Evolutionary conservation across 371 early-diverging fungal genomes (phyloP), one percentile per base, ranked within the genome.

Genomic region (Syncephalastrum monosporum): DNA sequence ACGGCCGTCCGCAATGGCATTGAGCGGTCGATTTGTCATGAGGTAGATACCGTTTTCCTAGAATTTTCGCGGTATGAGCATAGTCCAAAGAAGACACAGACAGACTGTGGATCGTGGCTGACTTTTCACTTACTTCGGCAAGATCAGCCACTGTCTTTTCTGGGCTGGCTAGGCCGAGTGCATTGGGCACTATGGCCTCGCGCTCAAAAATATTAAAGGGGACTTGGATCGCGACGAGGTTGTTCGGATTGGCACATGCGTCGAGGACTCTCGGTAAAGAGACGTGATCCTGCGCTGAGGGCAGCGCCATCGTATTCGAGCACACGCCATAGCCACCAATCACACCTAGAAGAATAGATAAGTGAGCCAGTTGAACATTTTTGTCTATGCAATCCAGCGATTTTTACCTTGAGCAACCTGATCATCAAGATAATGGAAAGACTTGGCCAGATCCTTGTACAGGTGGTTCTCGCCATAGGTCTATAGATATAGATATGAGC

Each of bases 171-270:
- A 59, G 55, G 57, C 69, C 59, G 16, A 49, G 64, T 15, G 42
- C 57, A 49, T 42, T 23, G 6, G 50, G 41, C 13, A 72, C 27
- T 27, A 84, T 61, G 1, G 81, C 77, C 50, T 87, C 85, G 5
- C 82, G 75, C 58, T 92, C 92, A 77, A 84, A 90, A 42, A 92
- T n/a, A 57, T 92, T 92, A 53, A 90, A 78, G 1, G 92, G 92
- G 38, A 77, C 81, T 59, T 90, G 73, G 13, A 87, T 68, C 3
- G 88, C 87, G 27, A 80, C 69, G 57, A 90, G 83, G 55, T 89
- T 77, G 3, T 74, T 64, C 5, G 55, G 55, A 13, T 74, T 66
- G 41, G 67, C 53, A 56, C 80, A 74, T 15, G 78, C 66, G 21
- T 61, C 24, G 10, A 72, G 51, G 3, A 74, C 55, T 25, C 65